Evolutionary conservation across 2,329 filamentous ascomycete species (phyloP).

Genomic region (Paecilomyces fulvus): DNA sequence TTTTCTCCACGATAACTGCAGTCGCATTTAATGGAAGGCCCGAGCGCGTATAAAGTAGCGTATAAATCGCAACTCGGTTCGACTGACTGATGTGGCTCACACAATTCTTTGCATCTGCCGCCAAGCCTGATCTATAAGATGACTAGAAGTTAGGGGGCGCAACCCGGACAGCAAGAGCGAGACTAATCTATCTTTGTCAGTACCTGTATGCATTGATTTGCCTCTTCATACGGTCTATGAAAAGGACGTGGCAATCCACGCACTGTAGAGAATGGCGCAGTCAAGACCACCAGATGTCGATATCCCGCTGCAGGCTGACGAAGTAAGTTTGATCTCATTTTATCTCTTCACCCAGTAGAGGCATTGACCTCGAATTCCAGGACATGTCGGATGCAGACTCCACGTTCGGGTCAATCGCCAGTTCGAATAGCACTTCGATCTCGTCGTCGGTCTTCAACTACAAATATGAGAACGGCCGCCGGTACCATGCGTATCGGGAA

Average conservation of each 20-base stretch:
- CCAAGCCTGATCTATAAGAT: not conserved
- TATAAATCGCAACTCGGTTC: not conserved
- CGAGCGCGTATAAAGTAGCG: not conserved
- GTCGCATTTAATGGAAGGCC: not conserved
- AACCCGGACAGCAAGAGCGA: not conserved
- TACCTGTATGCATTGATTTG: not conserved
- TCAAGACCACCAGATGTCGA: not conserved
- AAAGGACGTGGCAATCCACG: not conserved
- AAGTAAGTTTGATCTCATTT: not conserved
- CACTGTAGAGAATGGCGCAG: not conserved
- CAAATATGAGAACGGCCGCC: constrained; percentile 32
- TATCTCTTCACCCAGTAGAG: not conserved
- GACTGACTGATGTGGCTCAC: not conserved
- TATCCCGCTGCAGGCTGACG: not conserved
- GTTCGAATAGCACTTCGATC: constrained; percentile 12
- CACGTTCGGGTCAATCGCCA: constrained; percentile 1
- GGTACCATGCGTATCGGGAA: constrained; percentile 23
- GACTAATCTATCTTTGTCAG: not conserved
- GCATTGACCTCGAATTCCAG: not conserved
- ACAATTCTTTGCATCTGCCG: not conserved
- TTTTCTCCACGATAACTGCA: not conserved
- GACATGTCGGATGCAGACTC: not conserved
- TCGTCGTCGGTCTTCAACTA: constrained; percentile 23
- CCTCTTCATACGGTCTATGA: not conserved
- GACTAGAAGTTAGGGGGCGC: not conserved